Evolutionary conservation across 148 eudicot species (phyloP).

Genomic region (Bassia scoparia): DNA sequence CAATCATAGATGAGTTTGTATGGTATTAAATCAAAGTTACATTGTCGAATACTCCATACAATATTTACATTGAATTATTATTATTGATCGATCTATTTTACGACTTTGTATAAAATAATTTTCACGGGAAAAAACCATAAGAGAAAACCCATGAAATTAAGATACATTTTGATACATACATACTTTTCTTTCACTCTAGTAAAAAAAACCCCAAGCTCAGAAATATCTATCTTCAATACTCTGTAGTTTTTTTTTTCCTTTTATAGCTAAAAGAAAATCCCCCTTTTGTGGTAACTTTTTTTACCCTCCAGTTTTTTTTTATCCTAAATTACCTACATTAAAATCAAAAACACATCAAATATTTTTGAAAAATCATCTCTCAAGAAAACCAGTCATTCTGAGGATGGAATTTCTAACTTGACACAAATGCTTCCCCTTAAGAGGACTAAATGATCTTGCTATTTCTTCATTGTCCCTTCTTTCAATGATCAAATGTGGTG

Average conservation of each 20-base stretch:
- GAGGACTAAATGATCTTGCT: conserved; percentile 40
- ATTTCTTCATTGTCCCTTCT: conserved; percentile 34
- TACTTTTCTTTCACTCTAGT: background rate
- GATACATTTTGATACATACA: background rate
- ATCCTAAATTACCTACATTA: background rate
- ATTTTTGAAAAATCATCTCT: conserved; percentile 28
- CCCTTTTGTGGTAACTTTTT: too few relatives aligned
- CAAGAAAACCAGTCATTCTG: conserved; percentile 47
- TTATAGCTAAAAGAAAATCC: too few relatives aligned
- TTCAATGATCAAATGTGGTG: conserved; percentile 44
- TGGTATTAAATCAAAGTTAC: too few relatives aligned
- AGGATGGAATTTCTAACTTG: conserved; percentile 41
- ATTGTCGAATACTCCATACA: too few relatives aligned
- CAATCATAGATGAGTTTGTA: too few relatives aligned
- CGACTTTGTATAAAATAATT: too few relatives aligned
- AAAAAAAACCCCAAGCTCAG: too few relatives aligned
- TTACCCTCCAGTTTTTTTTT: background rate
- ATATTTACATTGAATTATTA: background rate
- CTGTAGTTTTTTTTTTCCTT: too few relatives aligned
- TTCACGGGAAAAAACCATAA: too few relatives aligned
- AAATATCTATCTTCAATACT: too few relatives aligned
- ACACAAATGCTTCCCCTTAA: conserved; percentile 44
- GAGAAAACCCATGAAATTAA: too few relatives aligned
- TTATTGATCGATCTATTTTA: background rate
- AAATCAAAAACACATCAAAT: too few relatives aligned